phyloP scores from a whole-genome alignment of 345 rosid genomes.

The Syzygium aqueum region DNA sequence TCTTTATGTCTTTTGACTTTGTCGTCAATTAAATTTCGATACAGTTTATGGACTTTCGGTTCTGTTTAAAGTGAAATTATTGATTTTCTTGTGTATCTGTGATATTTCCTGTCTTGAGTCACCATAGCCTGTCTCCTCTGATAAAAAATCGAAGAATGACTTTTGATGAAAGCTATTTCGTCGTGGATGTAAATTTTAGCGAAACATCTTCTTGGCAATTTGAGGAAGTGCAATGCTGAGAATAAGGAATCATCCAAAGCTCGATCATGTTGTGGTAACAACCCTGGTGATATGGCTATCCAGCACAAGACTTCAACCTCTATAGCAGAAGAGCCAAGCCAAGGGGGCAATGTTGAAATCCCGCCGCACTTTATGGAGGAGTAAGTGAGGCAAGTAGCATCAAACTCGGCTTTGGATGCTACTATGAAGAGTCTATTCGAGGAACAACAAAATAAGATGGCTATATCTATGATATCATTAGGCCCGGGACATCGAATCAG shows the following conservation, averaged over 20 bases:
- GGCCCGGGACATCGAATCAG: neutral
- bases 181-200: no score
- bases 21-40: no score
- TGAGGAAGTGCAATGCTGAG: neutral
- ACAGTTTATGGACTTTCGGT: neutral
- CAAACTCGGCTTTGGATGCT: neutral
- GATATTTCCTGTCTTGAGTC: neutral
- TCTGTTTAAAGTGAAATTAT: neutral
- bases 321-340: fast-evolving
- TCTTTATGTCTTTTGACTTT: no score
- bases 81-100: neutral
- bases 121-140: fast-evolving
- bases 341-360: neutral
- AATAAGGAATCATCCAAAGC: neutral
- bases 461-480: no score
- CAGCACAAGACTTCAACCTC: neutral
- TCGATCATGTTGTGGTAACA: neutral
- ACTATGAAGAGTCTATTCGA: neutral
- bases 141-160: neutral
- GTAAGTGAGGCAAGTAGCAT: neutral
- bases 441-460: neutral
- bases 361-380: neutral
- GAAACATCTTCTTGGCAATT: neutral
- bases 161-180: no score
- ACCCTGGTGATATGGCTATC: neutral